Evolutionary conservation across 768 basidiomycete genomes (phyloP).

Genomic region (Pleurotus salmoneostramineus): DNA sequence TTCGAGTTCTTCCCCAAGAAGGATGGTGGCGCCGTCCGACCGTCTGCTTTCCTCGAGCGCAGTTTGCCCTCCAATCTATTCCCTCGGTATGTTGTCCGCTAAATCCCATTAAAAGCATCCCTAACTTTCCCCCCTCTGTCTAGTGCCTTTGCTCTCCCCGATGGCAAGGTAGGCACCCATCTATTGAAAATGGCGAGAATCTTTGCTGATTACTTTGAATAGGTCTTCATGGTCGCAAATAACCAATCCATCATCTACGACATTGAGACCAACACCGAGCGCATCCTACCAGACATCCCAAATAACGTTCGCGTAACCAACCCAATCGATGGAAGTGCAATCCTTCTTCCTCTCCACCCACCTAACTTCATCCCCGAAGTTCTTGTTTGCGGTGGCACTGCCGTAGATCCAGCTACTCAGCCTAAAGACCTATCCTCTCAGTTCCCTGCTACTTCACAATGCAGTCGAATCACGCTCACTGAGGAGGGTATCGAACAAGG

Average conservation of each 20-base stretch:
- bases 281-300: conserved; percentile 27
- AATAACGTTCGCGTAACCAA: conserved; percentile 48
- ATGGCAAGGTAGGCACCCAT: conserved; percentile 33
- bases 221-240: conserved; percentile 26
- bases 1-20: conserved; percentile 54
- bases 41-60: conserved; percentile 44
- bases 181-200: too few species aligned
- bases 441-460: conserved; percentile 37
- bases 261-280: conserved; percentile 27
- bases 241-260: conserved; percentile 32
- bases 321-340: conserved; percentile 52
- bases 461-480: conserved; percentile 41
- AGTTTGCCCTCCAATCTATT: conserved; percentile 54
- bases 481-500: conserved; percentile 42
- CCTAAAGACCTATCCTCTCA: conserved; percentile 48
- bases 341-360: conserved; percentile 23
- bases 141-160: conserved; percentile 39
- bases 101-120: conserved; percentile 26
- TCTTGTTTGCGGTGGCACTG: conserved; percentile 29
- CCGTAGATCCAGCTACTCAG: conserved; percentile 19
- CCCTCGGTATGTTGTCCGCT: conserved; percentile 40
- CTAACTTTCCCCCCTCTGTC: conserved; percentile 33
- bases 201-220: too few species aligned
- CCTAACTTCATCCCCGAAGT: conserved; percentile 28
- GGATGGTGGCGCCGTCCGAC: conserved; percentile 31